Conservation (phyloP, 106 monocot species). For the Gastrodia elata region DNA sequence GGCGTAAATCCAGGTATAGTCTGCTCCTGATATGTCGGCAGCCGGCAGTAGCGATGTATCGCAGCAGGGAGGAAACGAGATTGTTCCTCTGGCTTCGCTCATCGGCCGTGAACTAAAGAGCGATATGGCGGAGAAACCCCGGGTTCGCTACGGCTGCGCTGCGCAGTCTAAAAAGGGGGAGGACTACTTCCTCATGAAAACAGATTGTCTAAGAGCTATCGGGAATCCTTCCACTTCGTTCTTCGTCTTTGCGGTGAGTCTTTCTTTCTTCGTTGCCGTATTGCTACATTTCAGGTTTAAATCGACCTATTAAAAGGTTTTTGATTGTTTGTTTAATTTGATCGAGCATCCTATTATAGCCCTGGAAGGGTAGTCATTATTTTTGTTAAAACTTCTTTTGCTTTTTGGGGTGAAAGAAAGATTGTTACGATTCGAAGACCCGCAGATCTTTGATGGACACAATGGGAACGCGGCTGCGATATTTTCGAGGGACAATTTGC, state of each 20-base stretch:
- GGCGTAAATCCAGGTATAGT: no score
- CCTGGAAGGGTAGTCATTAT: background rate
- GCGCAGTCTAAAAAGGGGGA: conserved; percentile 40
- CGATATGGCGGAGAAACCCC: conserved; percentile 35
- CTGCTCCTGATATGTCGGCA: background rate
- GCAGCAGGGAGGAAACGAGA: conserved; percentile 1
- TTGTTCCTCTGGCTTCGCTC: conserved; percentile 24
- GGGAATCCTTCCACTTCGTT: conserved; percentile 26
- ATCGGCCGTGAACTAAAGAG: conserved; percentile 27
- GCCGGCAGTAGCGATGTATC: background rate
- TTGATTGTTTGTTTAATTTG: background rate
- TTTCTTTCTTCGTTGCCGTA: no score
- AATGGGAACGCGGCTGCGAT: conserved; percentile 69
- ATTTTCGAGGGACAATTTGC: conserved; percentile 51
- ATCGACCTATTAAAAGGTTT: background rate
- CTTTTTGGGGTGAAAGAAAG: no score
- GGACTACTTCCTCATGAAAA: conserved; percentile 33
- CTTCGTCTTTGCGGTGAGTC: conserved; percentile 32
- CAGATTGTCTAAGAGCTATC: conserved; percentile 23
- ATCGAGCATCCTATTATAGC: background rate
- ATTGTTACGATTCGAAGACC: background rate
- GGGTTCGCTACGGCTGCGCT: conserved; percentile 26
- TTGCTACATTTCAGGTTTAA: background rate
- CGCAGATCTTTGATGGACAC: conserved; percentile 77
- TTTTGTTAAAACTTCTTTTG: background rate